Conservation (phyloP, 805 yeast species). For the Pichia membranifaciens region DNA sequence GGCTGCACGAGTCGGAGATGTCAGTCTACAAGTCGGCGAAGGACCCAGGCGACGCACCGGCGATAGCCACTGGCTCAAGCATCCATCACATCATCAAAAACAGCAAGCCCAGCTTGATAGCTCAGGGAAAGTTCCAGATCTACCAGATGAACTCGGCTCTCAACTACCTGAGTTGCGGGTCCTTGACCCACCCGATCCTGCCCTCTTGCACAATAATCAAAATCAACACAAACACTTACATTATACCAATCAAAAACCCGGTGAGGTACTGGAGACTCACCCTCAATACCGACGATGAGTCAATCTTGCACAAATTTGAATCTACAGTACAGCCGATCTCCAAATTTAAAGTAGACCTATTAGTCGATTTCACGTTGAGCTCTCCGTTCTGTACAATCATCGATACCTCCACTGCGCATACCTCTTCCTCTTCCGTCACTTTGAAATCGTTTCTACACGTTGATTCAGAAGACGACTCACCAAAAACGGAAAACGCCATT, state of each 20-base stretch:
- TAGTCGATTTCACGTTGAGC: conserved; percentile 3
- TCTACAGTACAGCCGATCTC: conserved; percentile 15
- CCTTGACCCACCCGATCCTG: conserved; percentile 67
- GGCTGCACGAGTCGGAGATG: conserved; percentile 12
- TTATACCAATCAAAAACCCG: conserved; percentile 66
- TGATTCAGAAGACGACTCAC: conserved; percentile 2
- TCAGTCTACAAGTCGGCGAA: conserved; percentile 10
- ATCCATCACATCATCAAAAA: conserved; percentile 5
- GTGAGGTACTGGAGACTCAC: conserved; percentile 65
- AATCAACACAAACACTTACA: conserved; percentile 41
- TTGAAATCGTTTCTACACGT: conserved; percentile 5
- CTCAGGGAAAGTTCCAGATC: conserved; percentile 55
- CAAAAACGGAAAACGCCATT: not conserved
- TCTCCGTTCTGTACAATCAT: conserved; percentile 13
- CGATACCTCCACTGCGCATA: not conserved
- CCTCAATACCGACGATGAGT: conserved; percentile 30
- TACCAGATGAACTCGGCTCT: conserved; percentile 48
- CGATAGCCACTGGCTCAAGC: not conserved
- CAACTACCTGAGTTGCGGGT: conserved; percentile 57
- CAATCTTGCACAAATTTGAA: conserved; percentile 29
- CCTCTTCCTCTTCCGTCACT: conserved; percentile 2
- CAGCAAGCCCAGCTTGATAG: conserved; percentile 32
- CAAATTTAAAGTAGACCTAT: conserved; percentile 14
- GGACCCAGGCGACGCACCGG: not conserved
- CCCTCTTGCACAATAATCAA: conserved; percentile 57